Conservation (phyloP, 2,329 filamentous ascomycete species). For the Nemania sp. region DNA sequence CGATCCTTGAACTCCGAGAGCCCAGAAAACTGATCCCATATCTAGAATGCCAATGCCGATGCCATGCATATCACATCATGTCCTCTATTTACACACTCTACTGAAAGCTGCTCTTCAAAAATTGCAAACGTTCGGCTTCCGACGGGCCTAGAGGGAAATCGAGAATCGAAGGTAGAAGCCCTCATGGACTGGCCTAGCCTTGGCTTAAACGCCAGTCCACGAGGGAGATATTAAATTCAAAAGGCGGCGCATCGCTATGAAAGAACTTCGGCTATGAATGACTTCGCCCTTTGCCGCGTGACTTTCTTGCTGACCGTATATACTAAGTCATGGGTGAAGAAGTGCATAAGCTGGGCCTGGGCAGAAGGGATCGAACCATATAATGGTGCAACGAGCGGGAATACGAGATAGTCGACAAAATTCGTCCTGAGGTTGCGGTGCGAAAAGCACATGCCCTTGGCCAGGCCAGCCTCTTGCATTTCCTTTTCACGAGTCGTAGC, state of each 20-base stretch:
- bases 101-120: constrained; percentile 42
- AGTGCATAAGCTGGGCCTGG: constrained; percentile 69
- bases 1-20: constrained; percentile 53
- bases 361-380: constrained; percentile 69
- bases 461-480: constrained; percentile 66
- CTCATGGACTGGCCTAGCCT: constrained; percentile 14
- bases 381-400: constrained; percentile 68
- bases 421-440: constrained; percentile 59
- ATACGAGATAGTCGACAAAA: constrained; percentile 64
- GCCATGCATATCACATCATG: constrained; percentile 54
- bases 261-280: constrained; percentile 48
- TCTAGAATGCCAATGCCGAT: constrained; percentile 54
- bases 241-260: constrained; percentile 41
- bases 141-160: constrained; percentile 35
- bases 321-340: constrained; percentile 69
- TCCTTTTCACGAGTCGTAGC: constrained; percentile 64
- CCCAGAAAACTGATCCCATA: constrained; percentile 45
- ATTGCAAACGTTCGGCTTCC: constrained; percentile 36
- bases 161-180: constrained; percentile 38
- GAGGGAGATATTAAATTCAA: constrained; percentile 27
- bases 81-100: constrained; percentile 53
- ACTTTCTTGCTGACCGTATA: constrained; percentile 75
- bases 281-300: constrained; percentile 54
- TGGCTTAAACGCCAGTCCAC: constrained; percentile 19
- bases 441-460: constrained; percentile 68